Evolutionary conservation across 176 grass and related monocot genomes (phyloP), one percentile per base, ranked within the genome.

Genomic region (Rhynchospora breviuscula): DNA sequence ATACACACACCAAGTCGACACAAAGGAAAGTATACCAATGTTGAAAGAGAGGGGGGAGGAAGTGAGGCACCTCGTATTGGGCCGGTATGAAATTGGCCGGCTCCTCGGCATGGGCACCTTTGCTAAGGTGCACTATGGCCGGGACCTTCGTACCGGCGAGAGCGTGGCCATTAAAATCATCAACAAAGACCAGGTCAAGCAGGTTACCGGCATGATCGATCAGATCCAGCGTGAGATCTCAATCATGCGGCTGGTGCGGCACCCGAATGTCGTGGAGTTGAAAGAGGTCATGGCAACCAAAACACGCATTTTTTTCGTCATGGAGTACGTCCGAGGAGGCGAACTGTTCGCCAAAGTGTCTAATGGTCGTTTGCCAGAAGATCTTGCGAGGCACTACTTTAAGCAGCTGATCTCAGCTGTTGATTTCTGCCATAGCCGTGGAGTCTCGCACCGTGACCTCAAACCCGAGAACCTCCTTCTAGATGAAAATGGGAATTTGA

Each of bases 381-480:
- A 97, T 84, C 81, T 43, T 14, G 92, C 95, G 0, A 84, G 96
- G 7, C 40, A 76, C 1, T 99, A 99, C 86, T 99, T 99, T 79
- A 91, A 93, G 79, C 97, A 99, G 83, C 83, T 99, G 4, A 79
- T 99, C 51, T 89, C 97, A 15, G 93, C 93, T 74, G 85, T 99
- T n/a, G 91, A 86, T 26, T 99, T 92, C 89, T 99, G 97, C 88
- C 97, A 99, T 88, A 73, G 88, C 72, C 93, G 91, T 12, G 93
- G 97, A 78, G 91, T 95, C 78, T 92, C 91, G 49, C 97, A 99
- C 80, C 93, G 97, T 19, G 97, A 99, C 91, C 81, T 99, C 76
- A 99, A 99, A 91, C 97, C 93, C 4, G 97, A 99, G 89, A 99
- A 99, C 83, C 89, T 99, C 1, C 91, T 99, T 5, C 88, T 99